Evolutionary conservation across 2,329 filamentous ascomycete genomes (phyloP).

Genomic region (Colletotrichum cuscutae): DNA sequence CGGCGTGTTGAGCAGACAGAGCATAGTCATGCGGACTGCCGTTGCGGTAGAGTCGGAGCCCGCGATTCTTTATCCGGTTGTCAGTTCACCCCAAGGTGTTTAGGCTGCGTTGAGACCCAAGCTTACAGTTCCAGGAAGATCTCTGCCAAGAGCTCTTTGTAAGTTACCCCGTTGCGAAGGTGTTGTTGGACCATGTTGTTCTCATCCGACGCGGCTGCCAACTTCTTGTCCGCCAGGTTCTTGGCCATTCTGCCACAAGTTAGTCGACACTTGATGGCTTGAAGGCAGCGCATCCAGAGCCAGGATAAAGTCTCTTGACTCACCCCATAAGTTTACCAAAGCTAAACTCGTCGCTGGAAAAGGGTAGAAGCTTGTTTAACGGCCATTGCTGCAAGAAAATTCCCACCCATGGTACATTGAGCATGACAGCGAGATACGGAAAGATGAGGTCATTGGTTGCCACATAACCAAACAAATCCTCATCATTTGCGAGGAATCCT

Average conservation of each 20-base stretch:
- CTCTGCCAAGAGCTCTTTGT: constrained; percentile 42
- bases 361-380: constrained; percentile 38
- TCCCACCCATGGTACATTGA: constrained; percentile 39
- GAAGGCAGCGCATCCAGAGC: too few species aligned
- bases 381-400: constrained; percentile 36
- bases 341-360: constrained; percentile 43
- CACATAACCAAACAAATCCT: constrained; percentile 39
- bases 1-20: constrained; percentile 62
- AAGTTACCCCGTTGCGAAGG: constrained; percentile 39
- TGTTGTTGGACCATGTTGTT: constrained; percentile 45
- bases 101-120: not conserved
- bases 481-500: constrained; percentile 40
- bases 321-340: constrained; percentile 45
- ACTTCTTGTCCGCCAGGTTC: constrained; percentile 38
- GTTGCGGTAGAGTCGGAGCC: constrained; percentile 50
- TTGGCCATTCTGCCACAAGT: constrained; percentile 39
- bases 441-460: constrained; percentile 28
- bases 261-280: not conserved
- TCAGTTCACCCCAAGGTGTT: not conserved
- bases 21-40: constrained; percentile 56
- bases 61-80: constrained; percentile 37
- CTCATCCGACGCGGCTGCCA: constrained; percentile 38
- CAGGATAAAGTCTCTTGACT: not conserved
- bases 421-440: constrained; percentile 31
- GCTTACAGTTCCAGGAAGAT: constrained; percentile 35